A percentile compares a stretch with the other conserved stretches of the same genome.
Conservation (phyloP, 371 early-diverging fungal species). For the Rhizomucor pusillus region DNA sequence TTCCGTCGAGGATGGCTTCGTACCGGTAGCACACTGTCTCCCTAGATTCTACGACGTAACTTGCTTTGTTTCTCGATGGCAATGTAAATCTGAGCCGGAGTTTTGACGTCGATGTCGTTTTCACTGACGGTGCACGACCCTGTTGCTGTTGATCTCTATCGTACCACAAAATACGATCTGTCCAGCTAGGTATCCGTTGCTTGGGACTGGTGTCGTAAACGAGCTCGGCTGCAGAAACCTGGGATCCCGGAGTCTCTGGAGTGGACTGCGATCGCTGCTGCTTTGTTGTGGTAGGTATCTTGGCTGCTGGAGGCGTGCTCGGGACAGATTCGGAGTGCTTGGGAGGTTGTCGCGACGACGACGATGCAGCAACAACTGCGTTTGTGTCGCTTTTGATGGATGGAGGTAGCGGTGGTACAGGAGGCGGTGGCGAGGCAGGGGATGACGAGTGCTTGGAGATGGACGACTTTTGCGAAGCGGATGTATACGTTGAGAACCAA, state of each 20-base stretch:
- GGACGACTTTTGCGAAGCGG: too few relatives aligned
- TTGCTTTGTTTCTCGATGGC: conserved; percentile 2
- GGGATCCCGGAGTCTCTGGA: conserved; percentile 1
- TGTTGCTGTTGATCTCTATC: conserved; percentile 19
- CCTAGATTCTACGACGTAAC: conserved; percentile 1
- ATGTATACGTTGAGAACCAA: background rate
- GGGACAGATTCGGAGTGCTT: conserved; percentile 1
- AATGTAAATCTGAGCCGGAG: background rate
- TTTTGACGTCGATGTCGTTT: background rate
- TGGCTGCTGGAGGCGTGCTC: background rate
- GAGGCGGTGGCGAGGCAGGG: conserved; percentile 3
- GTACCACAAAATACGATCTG: conserved; percentile 83
- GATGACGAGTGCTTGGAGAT: conserved; percentile 4
- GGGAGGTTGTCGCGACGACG: background rate
- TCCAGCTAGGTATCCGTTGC: conserved; percentile 87
- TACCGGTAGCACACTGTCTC: conserved; percentile 34
- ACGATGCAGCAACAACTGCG: background rate
- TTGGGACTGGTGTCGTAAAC: conserved; percentile 78
- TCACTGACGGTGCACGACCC: background rate
- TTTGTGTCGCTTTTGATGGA: background rate
- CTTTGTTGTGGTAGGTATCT: conserved; percentile 3
- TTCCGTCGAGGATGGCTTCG: conserved; percentile 31
- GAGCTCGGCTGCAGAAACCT: conserved; percentile 12
- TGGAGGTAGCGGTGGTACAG: conserved; percentile 1
- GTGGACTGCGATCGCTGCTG: conserved; percentile 7